Evolutionary conservation across 2,329 filamentous ascomycete species (phyloP).

Genomic region (Diplodia scrobiculata): DNA sequence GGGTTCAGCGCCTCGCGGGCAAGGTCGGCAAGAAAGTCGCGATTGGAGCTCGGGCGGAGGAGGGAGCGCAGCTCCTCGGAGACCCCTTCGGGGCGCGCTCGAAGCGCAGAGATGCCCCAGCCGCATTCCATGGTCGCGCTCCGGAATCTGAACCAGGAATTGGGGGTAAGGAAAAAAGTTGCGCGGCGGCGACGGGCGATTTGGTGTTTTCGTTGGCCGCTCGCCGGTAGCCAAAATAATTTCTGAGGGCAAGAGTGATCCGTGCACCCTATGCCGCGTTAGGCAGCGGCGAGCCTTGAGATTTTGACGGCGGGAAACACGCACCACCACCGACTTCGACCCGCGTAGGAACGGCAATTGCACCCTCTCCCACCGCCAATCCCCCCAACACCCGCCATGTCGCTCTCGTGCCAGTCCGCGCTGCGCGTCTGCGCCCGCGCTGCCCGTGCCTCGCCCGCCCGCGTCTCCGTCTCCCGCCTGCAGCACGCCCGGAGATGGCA

Average conservation of each 20-base stretch:
- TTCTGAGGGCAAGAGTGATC: conserved; percentile 28
- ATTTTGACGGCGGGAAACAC: conserved; percentile 32
- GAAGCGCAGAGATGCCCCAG: conserved; percentile 29
- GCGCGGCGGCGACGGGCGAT: conserved; percentile 18
- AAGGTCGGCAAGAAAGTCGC: conserved; percentile 70
- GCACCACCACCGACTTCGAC: conserved; percentile 21
- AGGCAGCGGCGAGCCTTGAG: conserved; percentile 31
- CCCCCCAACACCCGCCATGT: conserved; percentile 43
- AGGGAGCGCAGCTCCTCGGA: conserved; percentile 70
- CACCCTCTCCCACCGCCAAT: conserved; percentile 30
- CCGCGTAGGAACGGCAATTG: conserved; percentile 1
- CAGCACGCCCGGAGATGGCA: conserved; percentile 73
- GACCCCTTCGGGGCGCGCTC: conserved; percentile 56
- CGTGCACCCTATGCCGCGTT: conserved; percentile 34
- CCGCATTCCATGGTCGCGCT: conserved; percentile 26
- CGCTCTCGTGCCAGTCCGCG: conserved; percentile 49
- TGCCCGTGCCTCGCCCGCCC: conserved; percentile 36
- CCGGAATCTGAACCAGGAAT: conserved; percentile 1
- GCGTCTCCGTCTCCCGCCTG: conserved; percentile 43
- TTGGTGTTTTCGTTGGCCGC: conserved; percentile 27
- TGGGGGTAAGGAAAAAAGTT: background rate
- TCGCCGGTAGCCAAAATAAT: conserved; percentile 25
- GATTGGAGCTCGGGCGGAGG: conserved; percentile 64
- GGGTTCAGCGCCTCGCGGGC: conserved; percentile 68
- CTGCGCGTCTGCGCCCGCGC: conserved; percentile 50